Evolutionary conservation across 768 basidiomycete species (phyloP).

Genomic region (Collybiopsis confluens): DNA sequence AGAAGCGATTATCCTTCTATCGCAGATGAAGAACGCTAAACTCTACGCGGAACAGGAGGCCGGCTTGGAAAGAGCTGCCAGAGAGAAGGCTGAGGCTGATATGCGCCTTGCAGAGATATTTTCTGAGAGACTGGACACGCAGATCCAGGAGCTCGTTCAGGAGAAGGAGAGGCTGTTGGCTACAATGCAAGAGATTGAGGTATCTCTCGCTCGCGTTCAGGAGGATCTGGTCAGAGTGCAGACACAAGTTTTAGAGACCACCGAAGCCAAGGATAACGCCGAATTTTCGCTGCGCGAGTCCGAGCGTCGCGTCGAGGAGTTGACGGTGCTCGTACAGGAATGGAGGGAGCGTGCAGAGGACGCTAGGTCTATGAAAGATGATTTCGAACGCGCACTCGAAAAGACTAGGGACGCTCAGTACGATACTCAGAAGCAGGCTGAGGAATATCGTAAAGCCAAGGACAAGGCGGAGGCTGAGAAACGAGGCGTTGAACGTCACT

Average conservation of each 20-base stretch:
- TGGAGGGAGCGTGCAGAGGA: conserved; percentile 5
- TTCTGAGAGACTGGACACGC: background rate
- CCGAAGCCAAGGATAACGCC: background rate
- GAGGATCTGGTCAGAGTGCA: background rate
- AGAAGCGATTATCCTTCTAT: background rate
- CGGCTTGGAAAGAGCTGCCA: background rate
- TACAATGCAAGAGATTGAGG: conserved; percentile 1
- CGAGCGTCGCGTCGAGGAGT: conserved; percentile 4
- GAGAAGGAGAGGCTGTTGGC: background rate
- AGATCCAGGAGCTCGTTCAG: background rate
- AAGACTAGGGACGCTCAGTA: conserved; percentile 1
- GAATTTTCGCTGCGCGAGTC: background rate
- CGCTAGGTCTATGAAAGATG: conserved; percentile 2
- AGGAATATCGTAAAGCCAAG: conserved; percentile 3
- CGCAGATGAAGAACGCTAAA: conserved; percentile 1
- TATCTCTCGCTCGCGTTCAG: background rate
- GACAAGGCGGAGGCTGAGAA: conserved; percentile 3
- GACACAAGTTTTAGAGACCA: background rate
- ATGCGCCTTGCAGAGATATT: background rate
- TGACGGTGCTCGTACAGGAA: conserved; percentile 1
- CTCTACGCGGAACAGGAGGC: background rate
- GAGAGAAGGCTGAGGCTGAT: conserved; percentile 2
- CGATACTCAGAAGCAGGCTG: conserved; percentile 3
- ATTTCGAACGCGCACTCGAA: conserved; percentile 1
- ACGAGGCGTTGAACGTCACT: background rate